These are phyloP conservation scores for Colletotrichum limetticola DNA, from an alignment of 2,329 filamentous ascomycete species.

Conservation along the genomic window DNA sequence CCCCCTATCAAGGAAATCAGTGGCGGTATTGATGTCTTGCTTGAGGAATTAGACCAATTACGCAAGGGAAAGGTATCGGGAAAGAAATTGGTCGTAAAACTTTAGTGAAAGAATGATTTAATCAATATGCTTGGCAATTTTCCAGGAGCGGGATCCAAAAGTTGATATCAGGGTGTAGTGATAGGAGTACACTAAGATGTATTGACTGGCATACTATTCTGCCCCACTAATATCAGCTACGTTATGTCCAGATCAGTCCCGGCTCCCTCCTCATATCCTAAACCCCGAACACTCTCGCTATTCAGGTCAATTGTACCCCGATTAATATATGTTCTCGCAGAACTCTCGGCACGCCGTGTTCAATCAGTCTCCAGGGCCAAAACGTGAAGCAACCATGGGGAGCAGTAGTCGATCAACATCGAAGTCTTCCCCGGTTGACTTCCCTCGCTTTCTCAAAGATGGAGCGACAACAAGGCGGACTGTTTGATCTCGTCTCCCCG, in stretches of 20 bases:
- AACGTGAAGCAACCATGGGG: background rate
- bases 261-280: too few relatives aligned
- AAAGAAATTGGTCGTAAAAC: slow-evolving; percentile 37
- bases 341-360: too few relatives aligned
- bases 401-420: background rate
- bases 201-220: too few relatives aligned
- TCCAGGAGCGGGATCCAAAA: too few relatives aligned
- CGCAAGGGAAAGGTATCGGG: slow-evolving; percentile 39
- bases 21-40: slow-evolving; percentile 36
- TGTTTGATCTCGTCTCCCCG: background rate
- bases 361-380: background rate
- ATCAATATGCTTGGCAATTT: too few relatives aligned
- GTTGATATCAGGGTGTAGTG: too few relatives aligned
- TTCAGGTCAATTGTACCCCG: too few relatives aligned
- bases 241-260: too few relatives aligned
- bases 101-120: background rate
- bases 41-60: slow-evolving; percentile 35
- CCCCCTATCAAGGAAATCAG: slow-evolving; percentile 32
- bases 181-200: too few relatives aligned
- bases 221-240: too few relatives aligned
- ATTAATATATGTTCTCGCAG: too few relatives aligned
- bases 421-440: background rate
- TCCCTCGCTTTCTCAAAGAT: background rate
- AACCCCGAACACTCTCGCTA: too few relatives aligned
- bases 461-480: background rate